Conservation (phyloP, 148 eudicot genomes). For the Hydrangea macrophylla region DNA sequence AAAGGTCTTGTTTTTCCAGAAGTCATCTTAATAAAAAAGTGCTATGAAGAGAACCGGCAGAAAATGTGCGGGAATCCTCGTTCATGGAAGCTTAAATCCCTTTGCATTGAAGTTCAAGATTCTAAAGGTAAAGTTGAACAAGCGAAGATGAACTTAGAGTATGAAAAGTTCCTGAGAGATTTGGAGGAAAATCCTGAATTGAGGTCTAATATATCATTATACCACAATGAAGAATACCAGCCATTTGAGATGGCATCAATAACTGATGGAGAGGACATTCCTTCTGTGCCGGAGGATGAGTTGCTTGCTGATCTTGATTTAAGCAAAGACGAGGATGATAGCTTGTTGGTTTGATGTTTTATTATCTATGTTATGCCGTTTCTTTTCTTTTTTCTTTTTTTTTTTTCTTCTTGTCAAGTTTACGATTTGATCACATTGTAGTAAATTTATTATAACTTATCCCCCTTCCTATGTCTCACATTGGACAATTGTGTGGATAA, state of each 20-base stretch:
- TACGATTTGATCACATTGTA: too few species aligned
- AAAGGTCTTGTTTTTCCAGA: slow-evolving; percentile 53
- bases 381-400: too few species aligned
- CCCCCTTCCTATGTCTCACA: too few species aligned
- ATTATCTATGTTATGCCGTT: too few species aligned
- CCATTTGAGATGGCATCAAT: slow-evolving; percentile 48
- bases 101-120: slow-evolving; percentile 64
- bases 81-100: slow-evolving; percentile 73
- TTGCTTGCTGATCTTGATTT: slow-evolving; percentile 62
- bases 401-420: too few species aligned
- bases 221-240: slow-evolving; percentile 56
- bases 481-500: too few species aligned
- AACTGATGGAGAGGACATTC: slow-evolving; percentile 62
- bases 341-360: too few species aligned
- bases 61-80: slow-evolving; percentile 63
- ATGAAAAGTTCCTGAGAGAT: slow-evolving; percentile 62
- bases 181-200: slow-evolving; percentile 75
- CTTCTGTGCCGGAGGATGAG: slow-evolving; percentile 59
- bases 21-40: slow-evolving; percentile 60
- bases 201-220: slow-evolving; percentile 59
- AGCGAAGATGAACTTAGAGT: slow-evolving; percentile 53
- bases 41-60: slow-evolving; percentile 66
- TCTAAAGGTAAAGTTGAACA: slow-evolving; percentile 36
- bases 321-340: slow-evolving; percentile 34
- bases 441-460: too few species aligned